Evolutionary conservation across 306 rosid species (phyloP).

Genomic region (Trifolium fragiferum): DNA sequence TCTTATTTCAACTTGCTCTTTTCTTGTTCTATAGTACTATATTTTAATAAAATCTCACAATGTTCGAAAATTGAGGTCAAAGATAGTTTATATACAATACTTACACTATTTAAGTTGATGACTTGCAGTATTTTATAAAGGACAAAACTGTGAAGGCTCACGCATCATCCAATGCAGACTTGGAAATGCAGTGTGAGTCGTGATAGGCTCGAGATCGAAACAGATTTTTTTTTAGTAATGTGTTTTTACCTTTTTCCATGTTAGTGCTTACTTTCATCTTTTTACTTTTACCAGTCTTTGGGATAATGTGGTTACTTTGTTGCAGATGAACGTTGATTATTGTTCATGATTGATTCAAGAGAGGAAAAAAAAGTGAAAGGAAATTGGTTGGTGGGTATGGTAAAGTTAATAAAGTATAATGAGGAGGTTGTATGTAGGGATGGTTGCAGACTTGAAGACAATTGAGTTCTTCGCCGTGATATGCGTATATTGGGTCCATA

Average conservation of each 20-base stretch:
- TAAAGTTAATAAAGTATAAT: conserved; percentile 13
- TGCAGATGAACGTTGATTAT: conserved; percentile 1
- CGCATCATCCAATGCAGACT: too few species aligned
- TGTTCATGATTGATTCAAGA: conserved; percentile 15
- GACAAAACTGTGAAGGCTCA: too few species aligned
- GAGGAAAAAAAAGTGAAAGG: conserved; percentile 27
- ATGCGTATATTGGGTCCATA: conserved; percentile 4
- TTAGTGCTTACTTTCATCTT: background rate
- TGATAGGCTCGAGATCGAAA: too few species aligned
- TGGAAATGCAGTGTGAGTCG: too few species aligned
- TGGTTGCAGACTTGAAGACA: conserved; percentile 18
- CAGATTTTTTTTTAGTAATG: too few species aligned
- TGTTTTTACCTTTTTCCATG: too few species aligned
- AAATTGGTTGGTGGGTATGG: conserved; percentile 37
- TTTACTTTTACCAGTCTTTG: conserved; percentile 8
- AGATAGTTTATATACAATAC: too few species aligned
- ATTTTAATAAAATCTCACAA: too few species aligned
- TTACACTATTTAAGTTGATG: too few species aligned
- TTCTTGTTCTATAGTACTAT: background rate
- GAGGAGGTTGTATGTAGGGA: conserved; percentile 29
- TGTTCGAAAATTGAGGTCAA: too few species aligned
- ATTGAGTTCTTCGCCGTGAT: conserved; percentile 9
- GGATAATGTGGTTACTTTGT: conserved; percentile 1
- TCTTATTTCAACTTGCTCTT: background rate
- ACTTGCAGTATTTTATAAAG: too few species aligned